These are phyloP conservation scores for Collybia sordida DNA, from an alignment of 768 basidiomycete genomes.

Conservation along the genomic window DNA sequence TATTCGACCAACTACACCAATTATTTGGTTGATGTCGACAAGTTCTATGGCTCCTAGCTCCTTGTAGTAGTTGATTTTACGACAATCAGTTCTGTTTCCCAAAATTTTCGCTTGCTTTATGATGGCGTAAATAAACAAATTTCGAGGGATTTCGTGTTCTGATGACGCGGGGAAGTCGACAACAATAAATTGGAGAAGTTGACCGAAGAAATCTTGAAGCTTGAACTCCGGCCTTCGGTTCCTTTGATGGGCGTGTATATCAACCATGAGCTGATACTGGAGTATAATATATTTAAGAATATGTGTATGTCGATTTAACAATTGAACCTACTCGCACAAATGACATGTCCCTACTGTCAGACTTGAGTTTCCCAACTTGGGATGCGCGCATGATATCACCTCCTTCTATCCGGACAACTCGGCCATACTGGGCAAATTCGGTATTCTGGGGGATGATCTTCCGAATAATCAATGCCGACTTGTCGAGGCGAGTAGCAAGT, in stretches of 20 bases:
- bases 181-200: conserved; percentile 28
- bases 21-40: conserved; percentile 24
- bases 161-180: conserved; percentile 17
- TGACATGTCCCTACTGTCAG: conserved; percentile 26
- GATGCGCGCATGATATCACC: conserved; percentile 29
- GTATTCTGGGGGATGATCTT: conserved; percentile 6
- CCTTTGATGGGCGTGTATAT: conserved; percentile 18
- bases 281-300: conserved; percentile 1
- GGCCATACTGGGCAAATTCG: conserved; percentile 22
- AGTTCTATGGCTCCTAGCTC: conserved; percentile 16
- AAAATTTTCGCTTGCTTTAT: conserved; percentile 10
- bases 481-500: conserved; percentile 5
- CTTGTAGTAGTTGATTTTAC: conserved; percentile 21
- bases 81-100: too few species aligned
- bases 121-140: conserved; percentile 22
- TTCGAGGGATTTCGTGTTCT: conserved; percentile 10
- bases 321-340: conserved; percentile 28
- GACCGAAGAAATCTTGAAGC: conserved; percentile 27
- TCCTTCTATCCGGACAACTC: conserved; percentile 20
- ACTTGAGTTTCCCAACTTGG: conserved; percentile 5
- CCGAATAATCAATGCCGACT: conserved; percentile 5
- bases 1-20: conserved; percentile 29
- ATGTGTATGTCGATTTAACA: neutral
- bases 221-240: conserved; percentile 9
- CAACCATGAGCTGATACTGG: conserved; percentile 32